phyloP scores from a whole-genome alignment of 257 asterid genomes.

The Mitragyna speciosa region DNA sequence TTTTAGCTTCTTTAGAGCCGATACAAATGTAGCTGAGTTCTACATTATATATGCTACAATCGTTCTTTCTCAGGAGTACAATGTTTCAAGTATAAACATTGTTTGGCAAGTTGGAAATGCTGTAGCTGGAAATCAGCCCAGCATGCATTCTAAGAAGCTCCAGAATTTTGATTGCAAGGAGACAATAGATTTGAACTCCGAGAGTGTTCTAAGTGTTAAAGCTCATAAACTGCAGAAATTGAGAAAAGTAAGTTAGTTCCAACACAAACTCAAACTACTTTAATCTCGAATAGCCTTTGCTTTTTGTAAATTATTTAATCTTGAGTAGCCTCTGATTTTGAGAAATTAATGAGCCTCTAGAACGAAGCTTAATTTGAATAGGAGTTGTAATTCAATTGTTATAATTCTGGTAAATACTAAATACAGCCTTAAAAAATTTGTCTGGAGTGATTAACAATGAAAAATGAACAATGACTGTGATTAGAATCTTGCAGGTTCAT shows the following conservation, averaged over 20 bases:
- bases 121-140: conserved; percentile 22
- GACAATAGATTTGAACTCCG: conserved; percentile 37
- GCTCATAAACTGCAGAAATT: conserved; percentile 18
- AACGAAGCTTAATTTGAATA: neutral
- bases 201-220: neutral
- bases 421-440: neutral
- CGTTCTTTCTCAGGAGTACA: conserved; percentile 33
- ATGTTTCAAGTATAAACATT: conserved; percentile 23
- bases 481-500: conserved; percentile 43
- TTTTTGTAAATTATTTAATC: too few species aligned
- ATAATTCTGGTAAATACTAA: neutral
- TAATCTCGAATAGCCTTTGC: neutral
- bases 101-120: conserved; percentile 59
- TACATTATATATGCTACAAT: conserved; percentile 39
- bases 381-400: neutral
- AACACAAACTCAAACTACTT: neutral
- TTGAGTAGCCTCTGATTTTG: neutral
- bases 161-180: conserved; percentile 35
- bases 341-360: neutral
- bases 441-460: too few species aligned
- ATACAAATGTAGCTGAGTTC: neutral
- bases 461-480: neutral
- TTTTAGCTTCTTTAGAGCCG: conserved; percentile 9
- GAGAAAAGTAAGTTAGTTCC: conserved; percentile 36
- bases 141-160: conserved; percentile 40